Evolutionary conservation across 305 asterid genomes (phyloP), one percentile per base, ranked within the genome.

Genomic region (Withania somnifera): DNA sequence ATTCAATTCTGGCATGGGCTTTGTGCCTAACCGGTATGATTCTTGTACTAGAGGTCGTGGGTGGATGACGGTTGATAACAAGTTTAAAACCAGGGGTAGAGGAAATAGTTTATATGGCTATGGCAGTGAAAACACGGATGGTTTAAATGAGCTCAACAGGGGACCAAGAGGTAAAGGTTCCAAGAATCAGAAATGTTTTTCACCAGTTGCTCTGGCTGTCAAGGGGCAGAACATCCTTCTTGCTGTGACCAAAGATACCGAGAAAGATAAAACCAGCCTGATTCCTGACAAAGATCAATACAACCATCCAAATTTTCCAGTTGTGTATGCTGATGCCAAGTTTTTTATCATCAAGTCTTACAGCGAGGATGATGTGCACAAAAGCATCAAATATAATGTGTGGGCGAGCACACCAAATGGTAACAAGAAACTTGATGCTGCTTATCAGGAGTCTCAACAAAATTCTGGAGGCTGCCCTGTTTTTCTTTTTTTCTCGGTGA

Each of bases 361-460:
- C 90, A 93, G 98, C 9, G 97, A 95, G 84, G 98, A 95, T 85
- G 98, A 95, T 80, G 90, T 93, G 60, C 97, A 95, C 81, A 93
- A 93, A 89, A 89, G 97, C 84, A 89, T 93, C 69, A 95, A 95
- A 88, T 95, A 95, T 84, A 92, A 88, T 83, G 90, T 95, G 19
- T 93, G 97, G 98, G 86, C 98, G 26, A 93, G 98, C 85, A 95
- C 98, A 1, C 94, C 92, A 0, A 95, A 92, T 75, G 98, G 98
- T 52, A 95, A 95, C 89, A 93, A 89, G 83, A 95, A 93, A 83
- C 87, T 95, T n/a, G 93, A 94, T 57, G 79, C 82, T 57, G 95
- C 98, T 9, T 91, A 89, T 84, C 81, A 58, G 54, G 88, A 86
- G 83, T 89, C 92, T 67, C 91, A 90, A 68, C 88, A 83, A 67